A percentile compares a stretch with the other conserved stretches of the same genome.
Conservation (phyloP, 805 yeast species). For the Sugiyamaella marilandica region DNA sequence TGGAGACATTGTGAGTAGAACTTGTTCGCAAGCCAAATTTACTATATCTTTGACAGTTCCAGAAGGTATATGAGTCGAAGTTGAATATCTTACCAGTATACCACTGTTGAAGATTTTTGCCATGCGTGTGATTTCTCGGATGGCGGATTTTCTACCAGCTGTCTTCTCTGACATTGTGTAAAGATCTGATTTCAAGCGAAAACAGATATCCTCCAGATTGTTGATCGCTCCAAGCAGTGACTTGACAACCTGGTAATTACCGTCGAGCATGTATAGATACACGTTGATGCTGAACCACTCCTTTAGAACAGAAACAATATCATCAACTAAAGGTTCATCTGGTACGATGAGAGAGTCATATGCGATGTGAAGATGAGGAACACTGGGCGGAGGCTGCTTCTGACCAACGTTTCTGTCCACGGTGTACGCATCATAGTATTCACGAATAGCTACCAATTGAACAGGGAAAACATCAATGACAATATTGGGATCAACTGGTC, state of each 20-base stretch:
- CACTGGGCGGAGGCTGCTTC: not conserved
- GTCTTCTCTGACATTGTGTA: constrained; percentile 27
- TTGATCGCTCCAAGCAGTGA: constrained; percentile 24
- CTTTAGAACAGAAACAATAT: constrained; percentile 29
- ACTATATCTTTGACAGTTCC: constrained; percentile 28
- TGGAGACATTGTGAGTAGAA: constrained; percentile 65
- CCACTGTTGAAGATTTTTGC: constrained; percentile 31
- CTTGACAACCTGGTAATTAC: constrained; percentile 25
- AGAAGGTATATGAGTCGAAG: constrained; percentile 36
- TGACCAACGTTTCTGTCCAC: constrained; percentile 16
- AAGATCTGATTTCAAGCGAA: constrained; percentile 26
- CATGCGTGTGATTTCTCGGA: constrained; percentile 30
- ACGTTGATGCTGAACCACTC: constrained; percentile 32
- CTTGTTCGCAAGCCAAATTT: constrained; percentile 59
- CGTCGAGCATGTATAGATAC: constrained; percentile 25
- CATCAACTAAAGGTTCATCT: constrained; percentile 30
- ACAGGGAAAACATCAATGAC: constrained; percentile 28
- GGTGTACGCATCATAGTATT: constrained; percentile 16
- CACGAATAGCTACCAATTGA: constrained; percentile 21
- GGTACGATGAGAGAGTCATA: not conserved
- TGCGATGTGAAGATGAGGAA: constrained; percentile 12
- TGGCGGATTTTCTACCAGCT: constrained; percentile 27
- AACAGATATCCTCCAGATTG: constrained; percentile 23
- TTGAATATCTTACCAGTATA: constrained; percentile 29
- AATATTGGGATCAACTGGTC: constrained; percentile 9